Percentiles rank a stretch among this genome's conserved stretches.
phyloP scores from a whole-genome alignment of 2,329 filamentous ascomycete species.

The Akanthomyces dipterigenus region DNA sequence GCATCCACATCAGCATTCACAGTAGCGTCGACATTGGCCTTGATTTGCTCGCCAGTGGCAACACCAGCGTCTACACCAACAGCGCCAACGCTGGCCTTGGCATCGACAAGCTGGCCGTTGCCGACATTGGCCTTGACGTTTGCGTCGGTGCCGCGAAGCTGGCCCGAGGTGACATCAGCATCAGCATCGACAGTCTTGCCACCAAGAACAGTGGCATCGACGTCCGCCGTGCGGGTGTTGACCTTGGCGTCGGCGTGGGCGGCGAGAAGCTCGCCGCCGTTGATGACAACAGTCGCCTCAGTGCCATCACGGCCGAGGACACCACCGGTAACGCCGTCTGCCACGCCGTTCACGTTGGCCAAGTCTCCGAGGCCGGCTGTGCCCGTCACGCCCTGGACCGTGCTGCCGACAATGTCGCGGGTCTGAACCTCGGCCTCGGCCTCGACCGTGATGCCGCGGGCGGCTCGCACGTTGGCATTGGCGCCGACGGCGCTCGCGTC shows the following conservation, averaged over 20 bases:
- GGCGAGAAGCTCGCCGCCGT: not conserved
- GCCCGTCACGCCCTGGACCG: not conserved
- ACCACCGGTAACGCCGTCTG: not conserved
- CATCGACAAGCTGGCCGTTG: not conserved
- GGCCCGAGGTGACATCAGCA: too few species aligned
- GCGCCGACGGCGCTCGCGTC: not conserved
- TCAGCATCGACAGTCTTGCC: too few species aligned
- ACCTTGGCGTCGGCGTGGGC: too few species aligned
- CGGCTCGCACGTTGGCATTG: too few species aligned
- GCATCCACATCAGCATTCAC: not conserved
- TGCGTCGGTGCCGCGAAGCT: too few species aligned
- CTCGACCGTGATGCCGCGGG: too few species aligned
- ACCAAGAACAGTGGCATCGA: too few species aligned
- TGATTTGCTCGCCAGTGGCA: not conserved
- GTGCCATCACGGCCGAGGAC: not conserved
- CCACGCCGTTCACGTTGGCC: not conserved
- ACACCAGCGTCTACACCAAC: not conserved
- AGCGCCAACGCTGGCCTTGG: not conserved
- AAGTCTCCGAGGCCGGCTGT: not conserved
- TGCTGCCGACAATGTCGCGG: not conserved
- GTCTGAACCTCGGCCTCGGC: not conserved
- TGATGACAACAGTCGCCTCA: not conserved
- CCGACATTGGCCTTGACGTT: too few species aligned
- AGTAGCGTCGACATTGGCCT: not conserved
- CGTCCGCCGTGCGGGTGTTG: too few species aligned